A percentile compares a stretch with the other conserved stretches of the same genome.
Conservation (phyloP, 768 basidiomycete genomes). For the Podaxis rugospora region DNA sequence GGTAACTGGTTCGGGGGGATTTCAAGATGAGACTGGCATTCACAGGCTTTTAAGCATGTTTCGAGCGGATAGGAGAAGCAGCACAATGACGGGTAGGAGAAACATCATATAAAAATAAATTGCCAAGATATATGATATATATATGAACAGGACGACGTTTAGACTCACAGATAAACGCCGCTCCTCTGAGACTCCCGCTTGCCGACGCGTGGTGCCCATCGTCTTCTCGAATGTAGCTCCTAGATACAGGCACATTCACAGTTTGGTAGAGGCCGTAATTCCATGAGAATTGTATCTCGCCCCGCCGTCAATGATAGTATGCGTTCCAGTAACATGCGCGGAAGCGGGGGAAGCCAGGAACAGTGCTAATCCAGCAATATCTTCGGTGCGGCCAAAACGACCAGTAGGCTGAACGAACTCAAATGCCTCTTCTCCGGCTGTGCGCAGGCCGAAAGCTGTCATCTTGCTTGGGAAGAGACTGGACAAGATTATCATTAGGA, state of each 20-base stretch:
- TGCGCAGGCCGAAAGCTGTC: slow-evolving; percentile 69
- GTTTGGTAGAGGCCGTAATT: not conserved
- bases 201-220: too few relatives aligned
- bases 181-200: not conserved
- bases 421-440: slow-evolving; percentile 47
- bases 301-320: slow-evolving; percentile 48
- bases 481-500: not conserved
- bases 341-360: slow-evolving; percentile 71
- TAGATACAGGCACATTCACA: not conserved
- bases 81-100: not conserved
- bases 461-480: slow-evolving; percentile 77
- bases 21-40: not conserved
- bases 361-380: slow-evolving; percentile 67
- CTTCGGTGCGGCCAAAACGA: slow-evolving; percentile 57
- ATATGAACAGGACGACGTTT: not conserved
- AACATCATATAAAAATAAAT: not conserved
- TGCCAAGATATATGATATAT: not conserved
- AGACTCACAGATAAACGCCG: not conserved
- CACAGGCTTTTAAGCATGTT: not conserved
- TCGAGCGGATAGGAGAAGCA: not conserved
- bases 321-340: slow-evolving; percentile 70
- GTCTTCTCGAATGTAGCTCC: too few relatives aligned
- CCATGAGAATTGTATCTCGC: slow-evolving; percentile 1
- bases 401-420: slow-evolving; percentile 62
- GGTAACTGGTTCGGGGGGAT: not conserved